A percentile compares a stretch with the other conserved stretches of the same genome.
Evolutionary conservation across 169 alveolate genomes (phyloP).

Genomic region (Eimeria tenella): DNA sequence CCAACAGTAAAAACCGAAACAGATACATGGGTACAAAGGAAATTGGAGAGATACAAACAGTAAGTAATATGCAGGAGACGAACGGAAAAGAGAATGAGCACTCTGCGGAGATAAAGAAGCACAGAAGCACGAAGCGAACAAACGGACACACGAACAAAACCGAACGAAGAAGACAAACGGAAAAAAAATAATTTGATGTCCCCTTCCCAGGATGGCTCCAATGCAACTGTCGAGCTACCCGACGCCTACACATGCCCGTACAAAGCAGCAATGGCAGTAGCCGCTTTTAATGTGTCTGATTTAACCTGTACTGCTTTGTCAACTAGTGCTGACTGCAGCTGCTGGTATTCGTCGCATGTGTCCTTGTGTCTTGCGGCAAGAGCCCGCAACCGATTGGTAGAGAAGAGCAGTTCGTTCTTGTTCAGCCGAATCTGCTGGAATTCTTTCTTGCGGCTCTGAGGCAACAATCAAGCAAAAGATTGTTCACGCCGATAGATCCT

Average conservation of each 20-base stretch:
- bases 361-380: constrained; percentile 88
- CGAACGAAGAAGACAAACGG: too few relatives aligned
- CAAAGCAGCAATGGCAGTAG: not conserved
- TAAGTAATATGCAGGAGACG: not conserved
- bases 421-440: constrained; percentile 88
- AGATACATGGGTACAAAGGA: not conserved
- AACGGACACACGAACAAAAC: too few relatives aligned
- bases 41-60: not conserved
- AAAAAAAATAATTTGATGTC: too few relatives aligned
- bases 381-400: constrained; percentile 88
- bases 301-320: not conserved
- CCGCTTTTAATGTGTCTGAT: not conserved
- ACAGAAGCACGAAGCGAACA: too few relatives aligned
- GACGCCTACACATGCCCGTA: not conserved
- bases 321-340: constrained; percentile 85
- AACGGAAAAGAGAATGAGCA: too few relatives aligned
- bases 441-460: constrained; percentile 62
- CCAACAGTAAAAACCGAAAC: not conserved
- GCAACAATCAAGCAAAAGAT: not conserved
- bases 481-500: not conserved
- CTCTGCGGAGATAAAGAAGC: too few relatives aligned
- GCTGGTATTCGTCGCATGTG: constrained; percentile 87
- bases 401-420: constrained; percentile 92
- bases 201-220: too few relatives aligned
- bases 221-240: too few relatives aligned